phyloP scores from a whole-genome alignment of 768 basidiomycete genomes.

The Suillus plorans region DNA sequence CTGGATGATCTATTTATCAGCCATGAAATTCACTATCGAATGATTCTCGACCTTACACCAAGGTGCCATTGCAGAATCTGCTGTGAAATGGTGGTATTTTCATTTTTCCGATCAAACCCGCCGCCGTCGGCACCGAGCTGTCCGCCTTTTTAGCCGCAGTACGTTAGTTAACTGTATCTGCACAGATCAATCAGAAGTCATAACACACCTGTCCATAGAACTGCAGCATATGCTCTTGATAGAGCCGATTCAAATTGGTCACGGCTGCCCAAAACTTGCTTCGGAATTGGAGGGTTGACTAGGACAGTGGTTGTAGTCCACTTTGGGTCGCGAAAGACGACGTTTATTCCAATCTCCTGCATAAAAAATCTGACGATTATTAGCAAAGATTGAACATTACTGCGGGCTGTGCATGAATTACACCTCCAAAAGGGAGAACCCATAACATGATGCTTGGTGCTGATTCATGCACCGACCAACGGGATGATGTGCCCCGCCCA shows the following conservation, averaged over 20 bases:
- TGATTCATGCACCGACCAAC: background rate
- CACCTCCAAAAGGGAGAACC: background rate
- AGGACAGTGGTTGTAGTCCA: too few species aligned
- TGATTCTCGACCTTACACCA: constrained; percentile 10
- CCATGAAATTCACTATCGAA: background rate
- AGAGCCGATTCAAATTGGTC: constrained; percentile 5
- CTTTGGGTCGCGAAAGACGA: background rate
- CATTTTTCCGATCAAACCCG: constrained; percentile 9
- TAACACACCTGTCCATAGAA: constrained; percentile 14
- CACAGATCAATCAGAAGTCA: background rate
- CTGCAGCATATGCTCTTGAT: constrained; percentile 4
- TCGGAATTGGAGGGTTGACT: background rate
- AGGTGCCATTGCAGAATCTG: constrained; percentile 11
- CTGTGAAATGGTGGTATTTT: constrained; percentile 10
- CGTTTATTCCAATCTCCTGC: background rate
- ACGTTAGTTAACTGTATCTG: background rate
- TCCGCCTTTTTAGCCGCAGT: constrained; percentile 7
- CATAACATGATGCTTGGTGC: background rate
- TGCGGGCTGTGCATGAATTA: background rate
- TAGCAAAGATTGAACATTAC: background rate
- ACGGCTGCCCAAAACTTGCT: background rate
- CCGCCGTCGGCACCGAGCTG: constrained; percentile 7
- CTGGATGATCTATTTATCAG: background rate
- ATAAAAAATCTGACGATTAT: background rate
- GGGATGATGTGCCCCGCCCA: background rate